Percentiles rank a stretch among this genome's conserved stretches.
Conservation (phyloP, 495 filamentous ascomycete genomes). For the Rostrohypoxylon terebratum region DNA sequence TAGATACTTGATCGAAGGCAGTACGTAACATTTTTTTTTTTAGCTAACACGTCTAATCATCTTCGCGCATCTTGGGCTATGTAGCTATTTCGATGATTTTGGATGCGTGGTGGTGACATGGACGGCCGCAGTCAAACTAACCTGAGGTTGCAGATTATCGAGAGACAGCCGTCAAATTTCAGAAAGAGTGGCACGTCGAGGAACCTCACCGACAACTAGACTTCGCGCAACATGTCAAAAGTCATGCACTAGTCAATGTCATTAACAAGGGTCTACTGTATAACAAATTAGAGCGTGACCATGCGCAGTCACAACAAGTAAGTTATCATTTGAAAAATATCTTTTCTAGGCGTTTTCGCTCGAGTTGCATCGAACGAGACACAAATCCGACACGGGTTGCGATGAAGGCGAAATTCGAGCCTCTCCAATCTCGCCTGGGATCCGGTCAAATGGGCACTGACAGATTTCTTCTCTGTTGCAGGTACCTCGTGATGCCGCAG, state of each 20-base stretch:
- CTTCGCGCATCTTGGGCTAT: constrained; percentile 21
- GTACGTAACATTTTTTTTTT: constrained; percentile 71
- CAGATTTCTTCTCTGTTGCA: constrained; percentile 55
- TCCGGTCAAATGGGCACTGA: constrained; percentile 56
- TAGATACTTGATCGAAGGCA: constrained; percentile 91
- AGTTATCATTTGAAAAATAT: constrained; percentile 43
- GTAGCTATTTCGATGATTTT: constrained; percentile 15
- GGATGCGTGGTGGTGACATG: constrained; percentile 37
- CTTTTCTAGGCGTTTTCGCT: constrained; percentile 16
- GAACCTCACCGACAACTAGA: constrained; percentile 77
- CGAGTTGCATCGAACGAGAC: constrained; percentile 42
- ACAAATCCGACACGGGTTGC: constrained; percentile 42
- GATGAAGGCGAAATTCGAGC: constrained; percentile 42
- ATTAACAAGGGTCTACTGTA: constrained; percentile 83
- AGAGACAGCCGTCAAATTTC: constrained; percentile 81
- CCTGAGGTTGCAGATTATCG: constrained; percentile 66
- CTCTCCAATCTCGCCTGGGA: constrained; percentile 45
- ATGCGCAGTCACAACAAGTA: constrained; percentile 69
- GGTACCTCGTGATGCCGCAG: constrained; percentile 57
- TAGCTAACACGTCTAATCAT: constrained; percentile 7
- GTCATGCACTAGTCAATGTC: constrained; percentile 77
- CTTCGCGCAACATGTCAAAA: constrained; percentile 80
- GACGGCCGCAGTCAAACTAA: constrained; percentile 48
- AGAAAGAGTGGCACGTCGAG: constrained; percentile 80
- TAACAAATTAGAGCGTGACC: constrained; percentile 71